Evolutionary conservation across 306 rosid genomes (phyloP), one percentile per base, ranked within the genome.

Genomic region (Vicia sativa): DNA sequence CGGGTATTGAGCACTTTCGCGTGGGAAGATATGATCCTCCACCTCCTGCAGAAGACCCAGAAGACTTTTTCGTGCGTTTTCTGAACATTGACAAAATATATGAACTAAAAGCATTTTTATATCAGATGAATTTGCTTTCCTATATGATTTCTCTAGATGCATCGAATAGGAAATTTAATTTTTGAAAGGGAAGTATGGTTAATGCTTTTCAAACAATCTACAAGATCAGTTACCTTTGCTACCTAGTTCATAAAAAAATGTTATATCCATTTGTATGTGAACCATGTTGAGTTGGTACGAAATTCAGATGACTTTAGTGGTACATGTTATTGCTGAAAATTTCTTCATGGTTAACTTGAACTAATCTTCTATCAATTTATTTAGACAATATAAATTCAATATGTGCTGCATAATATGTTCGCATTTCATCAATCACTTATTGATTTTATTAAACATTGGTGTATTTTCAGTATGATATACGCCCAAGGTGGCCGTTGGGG

Each of bases 401-500:
- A 9, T 19, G 60, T 21, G 41, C 9, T 61, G 4, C 38, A 53
- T 34, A 23, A 7, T 53, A 26, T 52, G 42, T 58, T 61, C 35
- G 11, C 28, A 65, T 61, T 67, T 50, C 21, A 7, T 12, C 8
- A 11, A 3, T 29, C 25, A 34, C 57, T 41, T 62, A 12, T 3
- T 15, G 38, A 54, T 6, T 49, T 45, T 68, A 19, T 64, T 12
- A 6, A 12, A 72, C 53, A 59, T 42, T 60, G 12, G 18, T 28
- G 44, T 14, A 8, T 50, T 65, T 65, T 57, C 90, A 90, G 97
- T 86, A 73, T 74, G 98, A 90, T 76, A 21, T 93, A 70, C 88
- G 98, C 50, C 98, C 97, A 42, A 80, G 96, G 76, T 93, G 98
- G 98, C 98, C 98, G 0, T 53, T 93, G 48, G 98, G 98, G 57